Evolutionary conservation across 768 basidiomycete species (phyloP).

Genomic region (Suillus fuscotomentosus): DNA sequence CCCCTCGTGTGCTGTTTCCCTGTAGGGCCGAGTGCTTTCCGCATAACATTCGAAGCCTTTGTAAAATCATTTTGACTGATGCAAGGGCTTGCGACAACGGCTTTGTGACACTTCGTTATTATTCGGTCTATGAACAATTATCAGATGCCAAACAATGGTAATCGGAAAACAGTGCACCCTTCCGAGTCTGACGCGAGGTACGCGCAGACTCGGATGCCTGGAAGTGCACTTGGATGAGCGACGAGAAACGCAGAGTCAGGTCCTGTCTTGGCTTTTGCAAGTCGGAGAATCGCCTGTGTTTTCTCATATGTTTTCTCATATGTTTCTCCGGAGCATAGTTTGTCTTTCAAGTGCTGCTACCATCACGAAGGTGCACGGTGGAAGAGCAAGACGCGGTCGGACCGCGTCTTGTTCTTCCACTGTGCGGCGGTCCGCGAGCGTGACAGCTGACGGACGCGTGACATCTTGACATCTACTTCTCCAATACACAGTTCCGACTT

Average conservation of each 20-base stretch:
- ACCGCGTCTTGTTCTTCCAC: no score
- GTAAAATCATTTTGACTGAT: slow-evolving; percentile 19
- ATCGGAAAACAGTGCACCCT: slow-evolving; percentile 19
- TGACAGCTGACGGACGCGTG: background rate
- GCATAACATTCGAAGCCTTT: slow-evolving; percentile 18
- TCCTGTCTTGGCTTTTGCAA: slow-evolving; percentile 21
- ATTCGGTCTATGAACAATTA: slow-evolving; percentile 17
- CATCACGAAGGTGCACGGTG: slow-evolving; percentile 10
- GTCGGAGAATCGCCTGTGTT: slow-evolving; percentile 20
- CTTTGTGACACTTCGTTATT: slow-evolving; percentile 27
- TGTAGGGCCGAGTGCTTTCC: slow-evolving; percentile 13
- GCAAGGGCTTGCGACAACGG: slow-evolving; percentile 24
- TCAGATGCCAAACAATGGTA: background rate
- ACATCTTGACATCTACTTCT: background rate
- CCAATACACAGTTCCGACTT: no score
- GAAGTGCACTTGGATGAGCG: slow-evolving; percentile 21
- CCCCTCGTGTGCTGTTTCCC: background rate
- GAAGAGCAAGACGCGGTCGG: slow-evolving; percentile 1
- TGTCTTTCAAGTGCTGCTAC: slow-evolving; percentile 14
- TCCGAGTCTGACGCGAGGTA: slow-evolving; percentile 26
- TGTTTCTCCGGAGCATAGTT: slow-evolving; percentile 24
- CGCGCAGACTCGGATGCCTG: slow-evolving; percentile 24
- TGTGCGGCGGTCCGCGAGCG: background rate
- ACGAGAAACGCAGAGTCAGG: slow-evolving; percentile 25
- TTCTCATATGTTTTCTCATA: slow-evolving; percentile 20